These are phyloP conservation scores for Glonium stellatum DNA, from an alignment of 495 filamentous ascomycete genomes.

Conservation along the genomic window DNA sequence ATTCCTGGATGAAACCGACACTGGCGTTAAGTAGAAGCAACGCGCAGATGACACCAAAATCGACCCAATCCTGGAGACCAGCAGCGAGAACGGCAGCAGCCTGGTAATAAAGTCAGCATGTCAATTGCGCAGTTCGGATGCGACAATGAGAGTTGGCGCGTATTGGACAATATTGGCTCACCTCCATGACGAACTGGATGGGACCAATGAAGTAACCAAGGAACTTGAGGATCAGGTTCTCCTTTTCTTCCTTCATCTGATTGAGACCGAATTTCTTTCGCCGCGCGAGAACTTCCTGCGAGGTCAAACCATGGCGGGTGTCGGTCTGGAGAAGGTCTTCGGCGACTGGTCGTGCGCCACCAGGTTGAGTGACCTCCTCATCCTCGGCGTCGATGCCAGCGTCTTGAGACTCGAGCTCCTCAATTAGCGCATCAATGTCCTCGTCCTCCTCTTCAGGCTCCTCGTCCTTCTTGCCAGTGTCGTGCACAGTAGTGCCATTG, in stretches of 20 bases:
- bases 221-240: conserved; percentile 78
- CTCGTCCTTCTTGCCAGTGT: conserved; percentile 34
- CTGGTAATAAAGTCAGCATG: conserved; percentile 37
- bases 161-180: conserved; percentile 36
- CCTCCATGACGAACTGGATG: conserved; percentile 93
- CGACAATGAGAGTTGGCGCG: neutral
- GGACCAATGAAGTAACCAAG: conserved; percentile 79
- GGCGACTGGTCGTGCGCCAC: conserved; percentile 48
- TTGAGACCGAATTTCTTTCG: conserved; percentile 80
- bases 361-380: conserved; percentile 46
- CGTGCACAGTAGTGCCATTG: conserved; percentile 1
- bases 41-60: conserved; percentile 72
- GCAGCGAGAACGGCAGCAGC: conserved; percentile 68
- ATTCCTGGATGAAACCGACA: conserved; percentile 86
- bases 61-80: conserved; percentile 74
- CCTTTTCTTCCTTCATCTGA: conserved; percentile 80
- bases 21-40: conserved; percentile 71
- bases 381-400: conserved; percentile 52
- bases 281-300: conserved; percentile 57
- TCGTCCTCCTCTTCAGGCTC: conserved; percentile 63
- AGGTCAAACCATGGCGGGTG: conserved; percentile 61
- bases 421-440: conserved; percentile 74
- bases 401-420: conserved; percentile 73
- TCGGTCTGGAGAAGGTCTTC: conserved; percentile 68
- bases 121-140: neutral